These are phyloP conservation scores for Syzygium grande DNA, from an alignment of 345 rosid species.

Conservation along the genomic window DNA sequence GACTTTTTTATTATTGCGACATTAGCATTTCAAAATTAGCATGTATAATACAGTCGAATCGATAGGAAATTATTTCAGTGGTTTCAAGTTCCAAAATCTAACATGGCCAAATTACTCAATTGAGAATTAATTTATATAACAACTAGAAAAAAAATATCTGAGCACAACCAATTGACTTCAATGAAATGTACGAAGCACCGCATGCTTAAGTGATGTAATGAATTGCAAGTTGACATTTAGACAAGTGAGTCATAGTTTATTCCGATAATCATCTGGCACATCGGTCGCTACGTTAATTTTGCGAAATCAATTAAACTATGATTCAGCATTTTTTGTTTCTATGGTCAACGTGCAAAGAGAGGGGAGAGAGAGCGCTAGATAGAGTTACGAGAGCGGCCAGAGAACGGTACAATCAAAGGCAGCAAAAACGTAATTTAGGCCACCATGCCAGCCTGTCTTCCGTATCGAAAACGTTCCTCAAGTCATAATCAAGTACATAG, in stretches of 20 bases:
- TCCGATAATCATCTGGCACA: not conserved
- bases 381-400: rapidly evolving
- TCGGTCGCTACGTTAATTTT: not conserved
- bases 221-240: not conserved
- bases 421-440: not conserved
- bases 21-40: not conserved
- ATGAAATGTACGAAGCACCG: not conserved
- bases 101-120: not conserved
- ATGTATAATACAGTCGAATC: not conserved
- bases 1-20: too few species aligned
- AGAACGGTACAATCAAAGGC: not conserved
- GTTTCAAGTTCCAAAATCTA: not conserved
- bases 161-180: not conserved
- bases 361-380: not conserved
- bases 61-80: not conserved
- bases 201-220: not conserved
- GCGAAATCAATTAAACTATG: not conserved
- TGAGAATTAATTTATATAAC: not conserved
- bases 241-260: not conserved
- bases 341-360: not conserved
- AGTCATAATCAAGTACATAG: rapidly evolving
- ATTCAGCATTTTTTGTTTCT: not conserved
- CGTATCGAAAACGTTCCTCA: not conserved
- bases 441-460: not conserved
- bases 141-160: not conserved